Evolutionary conservation across 2,329 filamentous ascomycete genomes (phyloP), one percentile per base, ranked within the genome.

Genomic region (Cercospora sesami): DNA sequence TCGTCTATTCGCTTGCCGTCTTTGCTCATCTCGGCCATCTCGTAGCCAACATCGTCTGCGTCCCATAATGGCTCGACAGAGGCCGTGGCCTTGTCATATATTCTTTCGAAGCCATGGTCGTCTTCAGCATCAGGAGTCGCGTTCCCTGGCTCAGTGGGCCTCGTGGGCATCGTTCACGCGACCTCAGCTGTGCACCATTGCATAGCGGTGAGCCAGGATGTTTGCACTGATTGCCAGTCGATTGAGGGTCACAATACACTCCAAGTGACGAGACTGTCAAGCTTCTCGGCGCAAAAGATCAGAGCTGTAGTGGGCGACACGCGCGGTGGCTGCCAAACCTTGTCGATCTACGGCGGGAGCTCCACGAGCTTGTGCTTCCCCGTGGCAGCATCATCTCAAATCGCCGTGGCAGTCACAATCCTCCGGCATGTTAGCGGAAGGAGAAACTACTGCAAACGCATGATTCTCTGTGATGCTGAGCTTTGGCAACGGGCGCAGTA

Each of bases 1-100:
- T 42, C 48, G 39, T 45, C 42, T 30, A 70, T 60, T 8, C 77
- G 76, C 23, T 77, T 59, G 6, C 63, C 62, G 18, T 53, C 59
- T 61, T 63, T 55, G 21, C 48, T 59, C 12, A 76, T 51, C 12
- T 71, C 65, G 66, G 70, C 63, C 69, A 77, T 66, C 69, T 76
- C 73, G 60, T 70, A 74, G 18, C 71, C 74, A 39, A 75, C 69
- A 6, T 66, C 68, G 7, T 63, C 62, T 58, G 62, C 51, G 33
- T 58, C 62, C 53, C 51, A 63, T n/a, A 58, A 18, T 8, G 48
- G 31, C 23, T 30, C 23, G 0, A 36, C 51, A 8, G 26, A 14
- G 30, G 45, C 28, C 14, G 45, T n/a, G 28, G 45, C 51, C 62
- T 42, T 42, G 26, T 33, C 30, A 28, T 58, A 21, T 57, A 31